Conservation (phyloP, 1,139 yeast species). For the Kazachstania sp. region DNA sequence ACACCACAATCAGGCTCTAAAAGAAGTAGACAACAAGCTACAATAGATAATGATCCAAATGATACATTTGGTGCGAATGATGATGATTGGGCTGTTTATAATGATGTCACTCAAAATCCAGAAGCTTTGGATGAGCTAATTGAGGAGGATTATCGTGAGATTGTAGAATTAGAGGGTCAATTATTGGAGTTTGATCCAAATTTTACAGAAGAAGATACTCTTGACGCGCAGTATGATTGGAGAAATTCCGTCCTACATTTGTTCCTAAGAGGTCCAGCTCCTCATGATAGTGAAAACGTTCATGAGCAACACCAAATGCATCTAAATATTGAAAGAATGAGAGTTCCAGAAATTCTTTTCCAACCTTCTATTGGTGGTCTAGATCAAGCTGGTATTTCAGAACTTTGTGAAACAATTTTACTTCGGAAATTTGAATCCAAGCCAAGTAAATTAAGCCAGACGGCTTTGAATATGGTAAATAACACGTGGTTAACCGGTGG, state of each 20-base stretch:
- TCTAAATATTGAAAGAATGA: conserved; percentile 78
- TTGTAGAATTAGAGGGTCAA: conserved; percentile 61
- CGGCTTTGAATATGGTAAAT: conserved; percentile 34
- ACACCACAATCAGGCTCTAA: conserved; percentile 35
- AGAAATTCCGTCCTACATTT: conserved; percentile 67
- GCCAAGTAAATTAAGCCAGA: conserved; percentile 32
- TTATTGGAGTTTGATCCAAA: conserved; percentile 74
- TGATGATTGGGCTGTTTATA: conserved; percentile 89
- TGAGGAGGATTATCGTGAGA: conserved; percentile 57
- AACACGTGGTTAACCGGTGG: conserved; percentile 88
- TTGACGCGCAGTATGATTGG: conserved; percentile 84
- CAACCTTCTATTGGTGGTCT: conserved; percentile 94
- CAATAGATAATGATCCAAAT: conserved; percentile 83
- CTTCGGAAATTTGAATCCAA: conserved; percentile 54
- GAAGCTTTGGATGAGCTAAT: conserved; percentile 58
- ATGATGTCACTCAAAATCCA: conserved; percentile 68
- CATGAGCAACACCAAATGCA: conserved; percentile 84
- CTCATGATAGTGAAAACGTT: conserved; percentile 51
- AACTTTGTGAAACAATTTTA: conserved; percentile 62
- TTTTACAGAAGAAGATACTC: conserved; percentile 77
- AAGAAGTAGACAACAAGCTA: conserved; percentile 50
- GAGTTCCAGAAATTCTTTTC: conserved; percentile 86
- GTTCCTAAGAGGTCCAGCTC: conserved; percentile 83
- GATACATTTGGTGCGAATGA: conserved; percentile 95
- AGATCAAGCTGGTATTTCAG: conserved; percentile 88